A percentile compares a stretch with the other conserved stretches of the same genome.
These are phyloP conservation scores for Phytophthora aleatoria DNA, from an alignment of 352 stramenopile genomes.

Conservation along the genomic window DNA sequence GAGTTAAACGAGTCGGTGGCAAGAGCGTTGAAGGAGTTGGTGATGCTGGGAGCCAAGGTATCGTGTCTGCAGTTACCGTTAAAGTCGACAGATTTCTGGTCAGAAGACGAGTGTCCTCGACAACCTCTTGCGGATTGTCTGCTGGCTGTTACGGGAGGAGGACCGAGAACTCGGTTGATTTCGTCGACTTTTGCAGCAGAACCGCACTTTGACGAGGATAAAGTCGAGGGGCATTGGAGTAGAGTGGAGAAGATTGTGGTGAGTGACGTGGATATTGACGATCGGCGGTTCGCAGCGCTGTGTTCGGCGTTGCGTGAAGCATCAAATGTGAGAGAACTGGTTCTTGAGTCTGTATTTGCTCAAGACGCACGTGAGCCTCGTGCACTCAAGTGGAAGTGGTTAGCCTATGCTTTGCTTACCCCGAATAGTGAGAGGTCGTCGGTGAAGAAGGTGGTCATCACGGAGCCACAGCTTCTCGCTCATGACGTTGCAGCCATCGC, in stretches of 20 bases:
- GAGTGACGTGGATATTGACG: conserved; percentile 32
- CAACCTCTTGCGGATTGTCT: conserved; percentile 37
- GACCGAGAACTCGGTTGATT: conserved; percentile 8
- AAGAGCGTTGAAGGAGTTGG: conserved; percentile 24
- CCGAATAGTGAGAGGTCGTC: conserved; percentile 7
- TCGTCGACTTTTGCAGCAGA: conserved; percentile 9
- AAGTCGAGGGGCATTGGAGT: background rate
- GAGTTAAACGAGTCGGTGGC: conserved; percentile 40
- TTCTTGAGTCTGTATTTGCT: conserved; percentile 28
- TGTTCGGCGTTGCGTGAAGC: conserved; percentile 28
- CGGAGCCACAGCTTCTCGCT: conserved; percentile 23
- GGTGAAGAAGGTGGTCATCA: conserved; percentile 22
- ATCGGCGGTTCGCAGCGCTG: conserved; percentile 34
- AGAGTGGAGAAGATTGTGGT: conserved; percentile 26
- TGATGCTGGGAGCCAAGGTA: conserved; percentile 27
- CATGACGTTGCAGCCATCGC: conserved; percentile 31
- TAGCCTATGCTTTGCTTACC: conserved; percentile 26
- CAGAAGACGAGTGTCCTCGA: conserved; percentile 37
- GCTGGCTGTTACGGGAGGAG: conserved; percentile 21
- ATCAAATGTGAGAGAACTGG: conserved; percentile 17
- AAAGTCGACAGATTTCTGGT: conserved; percentile 38
- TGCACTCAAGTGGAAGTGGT: conserved; percentile 36
- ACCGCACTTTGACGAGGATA: background rate
- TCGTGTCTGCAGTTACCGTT: conserved; percentile 40
- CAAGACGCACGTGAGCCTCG: conserved; percentile 18